Evolutionary conservation across 768 basidiomycete species (phyloP).

Genomic region (Amanita phalloides): DNA sequence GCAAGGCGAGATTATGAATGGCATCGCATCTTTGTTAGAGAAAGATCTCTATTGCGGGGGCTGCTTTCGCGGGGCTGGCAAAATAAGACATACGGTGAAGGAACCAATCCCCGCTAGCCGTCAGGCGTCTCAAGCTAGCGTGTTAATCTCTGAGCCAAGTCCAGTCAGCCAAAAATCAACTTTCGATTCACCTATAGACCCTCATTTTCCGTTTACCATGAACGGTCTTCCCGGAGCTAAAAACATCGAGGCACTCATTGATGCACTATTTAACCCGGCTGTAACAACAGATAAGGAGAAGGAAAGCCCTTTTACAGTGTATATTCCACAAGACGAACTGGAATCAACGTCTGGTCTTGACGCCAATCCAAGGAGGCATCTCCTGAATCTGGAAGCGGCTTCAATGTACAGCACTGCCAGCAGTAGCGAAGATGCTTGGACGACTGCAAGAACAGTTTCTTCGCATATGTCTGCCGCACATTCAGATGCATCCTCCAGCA

Average conservation of each 20-base stretch:
- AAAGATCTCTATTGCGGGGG: slow-evolving; percentile 40
- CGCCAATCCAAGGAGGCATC: not conserved
- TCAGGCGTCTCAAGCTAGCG: not conserved
- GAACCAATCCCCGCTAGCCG: not conserved
- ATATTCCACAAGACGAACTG: not conserved
- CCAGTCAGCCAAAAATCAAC: not conserved
- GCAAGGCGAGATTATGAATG: slow-evolving; percentile 62
- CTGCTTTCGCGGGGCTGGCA: slow-evolving; percentile 17
- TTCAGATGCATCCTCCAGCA: not conserved
- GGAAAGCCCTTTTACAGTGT: slow-evolving; percentile 32
- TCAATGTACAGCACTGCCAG: slow-evolving; percentile 4
- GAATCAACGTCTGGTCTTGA: not conserved
- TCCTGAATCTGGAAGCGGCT: not conserved
- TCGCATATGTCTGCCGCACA: not conserved
- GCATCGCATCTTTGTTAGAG: slow-evolving; percentile 51
- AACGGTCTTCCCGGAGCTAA: slow-evolving; percentile 40
- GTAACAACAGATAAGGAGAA: slow-evolving; percentile 28
- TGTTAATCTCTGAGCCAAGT: not conserved
- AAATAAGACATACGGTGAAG: slow-evolving; percentile 5
- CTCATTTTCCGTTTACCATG: slow-evolving; percentile 20
- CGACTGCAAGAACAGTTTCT: slow-evolving; percentile 3
- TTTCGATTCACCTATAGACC: not conserved
- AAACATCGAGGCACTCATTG: slow-evolving; percentile 65
- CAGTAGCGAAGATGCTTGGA: slow-evolving; percentile 5
- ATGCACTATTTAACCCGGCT: slow-evolving; percentile 70